phyloP scores from a whole-genome alignment of 331 rosid genomes.

The Quercus phellos region DNA sequence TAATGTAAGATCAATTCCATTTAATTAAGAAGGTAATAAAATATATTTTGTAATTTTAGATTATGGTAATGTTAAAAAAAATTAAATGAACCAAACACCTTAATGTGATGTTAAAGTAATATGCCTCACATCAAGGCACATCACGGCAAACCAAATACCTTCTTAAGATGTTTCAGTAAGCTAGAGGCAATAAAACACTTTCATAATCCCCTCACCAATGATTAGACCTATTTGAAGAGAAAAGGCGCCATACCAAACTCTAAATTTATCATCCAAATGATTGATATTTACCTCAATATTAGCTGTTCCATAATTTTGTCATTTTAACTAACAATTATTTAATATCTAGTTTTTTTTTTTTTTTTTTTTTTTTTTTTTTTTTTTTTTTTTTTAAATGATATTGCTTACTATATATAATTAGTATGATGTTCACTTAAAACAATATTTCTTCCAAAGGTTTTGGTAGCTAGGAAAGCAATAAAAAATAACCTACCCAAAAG shows the following conservation, averaged over 20 bases:
- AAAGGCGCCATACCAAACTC: too few species aligned
- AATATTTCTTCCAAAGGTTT: neutral
- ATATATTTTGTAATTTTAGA: too few species aligned
- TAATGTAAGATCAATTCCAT: too few species aligned
- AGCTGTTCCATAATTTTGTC: neutral
- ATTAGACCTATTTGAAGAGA: neutral
- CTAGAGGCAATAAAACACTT: too few species aligned
- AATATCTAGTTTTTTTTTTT: neutral
- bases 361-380: neutral
- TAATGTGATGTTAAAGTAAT: too few species aligned
- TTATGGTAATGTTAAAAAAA: too few species aligned
- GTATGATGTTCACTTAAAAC: neutral
- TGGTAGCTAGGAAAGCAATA: neutral
- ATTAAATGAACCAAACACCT: too few species aligned
- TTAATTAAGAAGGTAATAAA: too few species aligned
- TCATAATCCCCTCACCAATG: neutral
- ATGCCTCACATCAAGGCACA: too few species aligned
- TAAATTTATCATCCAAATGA: neutral
- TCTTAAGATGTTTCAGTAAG: neutral
- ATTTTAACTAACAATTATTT: neutral
- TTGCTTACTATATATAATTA: neutral
- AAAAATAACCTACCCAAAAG: slow-evolving; percentile 61
- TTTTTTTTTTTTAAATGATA: neutral
- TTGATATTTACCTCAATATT: neutral
- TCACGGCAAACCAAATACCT: too few species aligned